These are phyloP conservation scores for Exophiala aquamarina DNA, from an alignment of 2,329 filamentous ascomycete species.

Conservation along the genomic window DNA sequence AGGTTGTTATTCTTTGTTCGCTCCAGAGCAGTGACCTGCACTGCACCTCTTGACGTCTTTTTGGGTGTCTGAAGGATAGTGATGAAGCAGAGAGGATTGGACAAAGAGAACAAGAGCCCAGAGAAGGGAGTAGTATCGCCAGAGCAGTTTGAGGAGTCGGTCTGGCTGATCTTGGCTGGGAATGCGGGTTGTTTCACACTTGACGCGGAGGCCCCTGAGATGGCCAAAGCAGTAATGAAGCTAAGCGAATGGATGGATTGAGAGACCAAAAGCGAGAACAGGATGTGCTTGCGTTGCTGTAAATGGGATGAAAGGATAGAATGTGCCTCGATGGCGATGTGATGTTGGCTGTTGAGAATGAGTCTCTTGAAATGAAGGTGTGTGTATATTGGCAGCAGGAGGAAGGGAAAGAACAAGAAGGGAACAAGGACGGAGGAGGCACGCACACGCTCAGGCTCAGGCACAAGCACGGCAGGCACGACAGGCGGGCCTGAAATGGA, in stretches of 20 bases:
- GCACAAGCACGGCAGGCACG: too few species aligned
- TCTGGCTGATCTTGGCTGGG: conserved; percentile 11
- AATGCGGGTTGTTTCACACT: conserved; percentile 24
- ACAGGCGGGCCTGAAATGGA: too few species aligned
- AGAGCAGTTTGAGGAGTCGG: conserved; percentile 9
- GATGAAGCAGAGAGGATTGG: conserved; percentile 1
- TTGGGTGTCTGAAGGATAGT: neutral
- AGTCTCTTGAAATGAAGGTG: conserved; percentile 19
- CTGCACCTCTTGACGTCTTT: conserved; percentile 21
- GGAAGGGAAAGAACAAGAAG: conserved; percentile 10
- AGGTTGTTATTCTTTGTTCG: conserved; percentile 14
- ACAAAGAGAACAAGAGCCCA: conserved; percentile 7
- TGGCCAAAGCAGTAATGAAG: conserved; percentile 14
- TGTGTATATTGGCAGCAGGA: conserved; percentile 2
- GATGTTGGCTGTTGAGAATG: conserved; percentile 7
- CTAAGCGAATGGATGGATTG: conserved; percentile 18
- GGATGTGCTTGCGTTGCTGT: conserved; percentile 8
- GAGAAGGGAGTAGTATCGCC: neutral
- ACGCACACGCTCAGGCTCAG: too few species aligned
- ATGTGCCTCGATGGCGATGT: conserved; percentile 25
- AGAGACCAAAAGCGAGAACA: conserved; percentile 7
- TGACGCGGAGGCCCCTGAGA: conserved; percentile 19
- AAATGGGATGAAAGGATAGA: conserved; percentile 2
- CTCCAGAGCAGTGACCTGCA: conserved; percentile 22
- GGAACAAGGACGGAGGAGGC: conserved; percentile 7